Evolutionary conservation across 345 rosid species (phyloP).

Genomic region (Sisymbrium altissimum): DNA sequence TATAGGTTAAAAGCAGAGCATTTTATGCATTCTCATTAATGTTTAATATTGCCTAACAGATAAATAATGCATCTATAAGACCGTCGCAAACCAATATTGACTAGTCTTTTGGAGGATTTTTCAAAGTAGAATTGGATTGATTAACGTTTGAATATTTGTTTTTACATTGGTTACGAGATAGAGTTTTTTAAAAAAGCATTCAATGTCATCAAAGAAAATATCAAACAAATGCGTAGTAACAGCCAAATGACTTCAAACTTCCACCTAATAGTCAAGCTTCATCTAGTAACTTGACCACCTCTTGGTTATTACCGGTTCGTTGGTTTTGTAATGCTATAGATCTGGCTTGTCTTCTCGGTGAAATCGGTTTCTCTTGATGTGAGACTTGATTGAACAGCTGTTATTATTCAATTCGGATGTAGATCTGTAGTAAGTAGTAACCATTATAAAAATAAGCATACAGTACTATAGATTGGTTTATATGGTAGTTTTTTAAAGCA

Average conservation of each 20-base stretch:
- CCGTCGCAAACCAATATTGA: slow-evolving; percentile 33
- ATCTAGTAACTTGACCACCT: neutral
- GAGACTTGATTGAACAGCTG: neutral
- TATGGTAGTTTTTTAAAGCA: no score
- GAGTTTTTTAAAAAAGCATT: no score
- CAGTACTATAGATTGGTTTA: neutral
- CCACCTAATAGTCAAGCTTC: slow-evolving; percentile 10
- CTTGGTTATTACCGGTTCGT: neutral
- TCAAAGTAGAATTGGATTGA: slow-evolving; percentile 5
- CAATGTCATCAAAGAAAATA: no score
- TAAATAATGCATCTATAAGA: neutral
- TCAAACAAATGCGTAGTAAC: no score
- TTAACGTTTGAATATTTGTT: neutral
- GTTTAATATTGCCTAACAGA: neutral
- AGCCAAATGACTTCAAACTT: slow-evolving; percentile 8
- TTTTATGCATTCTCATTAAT: neutral
- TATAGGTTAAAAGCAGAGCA: neutral
- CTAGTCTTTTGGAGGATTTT: slow-evolving; percentile 10
- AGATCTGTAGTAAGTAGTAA: no score
- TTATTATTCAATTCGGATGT: neutral
- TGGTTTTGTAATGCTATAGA: no score
- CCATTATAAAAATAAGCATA: no score
- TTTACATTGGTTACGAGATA: slow-evolving; percentile 1
- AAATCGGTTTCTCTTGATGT: neutral
- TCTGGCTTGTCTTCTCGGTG: no score